phyloP scores from a whole-genome alignment of 2,329 filamentous ascomycete genomes.

The Cylindrodendrum hubeiense region DNA sequence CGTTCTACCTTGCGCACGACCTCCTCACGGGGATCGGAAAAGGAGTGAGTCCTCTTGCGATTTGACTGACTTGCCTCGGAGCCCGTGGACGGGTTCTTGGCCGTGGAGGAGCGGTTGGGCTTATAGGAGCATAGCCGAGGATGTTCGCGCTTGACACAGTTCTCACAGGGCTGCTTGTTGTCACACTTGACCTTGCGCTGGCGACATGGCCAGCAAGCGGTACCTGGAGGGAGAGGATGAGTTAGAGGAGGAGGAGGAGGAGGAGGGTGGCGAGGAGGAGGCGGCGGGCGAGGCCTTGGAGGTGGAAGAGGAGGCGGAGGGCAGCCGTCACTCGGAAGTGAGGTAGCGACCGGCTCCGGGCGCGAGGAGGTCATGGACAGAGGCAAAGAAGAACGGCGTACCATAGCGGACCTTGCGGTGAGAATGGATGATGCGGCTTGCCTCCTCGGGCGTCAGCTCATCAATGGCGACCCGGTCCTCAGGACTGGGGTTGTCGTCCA shows the following conservation, averaged over 20 bases:
- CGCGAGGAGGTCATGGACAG: too few relatives aligned
- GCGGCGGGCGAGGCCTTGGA: neutral
- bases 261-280: neutral
- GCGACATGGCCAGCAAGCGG: conserved; percentile 75
- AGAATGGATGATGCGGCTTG: conserved; percentile 76
- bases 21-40: conserved; percentile 48
- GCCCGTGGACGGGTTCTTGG: conserved; percentile 48
- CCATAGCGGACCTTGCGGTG: conserved; percentile 78
- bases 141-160: conserved; percentile 76
- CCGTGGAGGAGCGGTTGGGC: conserved; percentile 63
- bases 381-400: conserved; percentile 52
- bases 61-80: conserved; percentile 40
- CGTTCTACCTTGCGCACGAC: conserved; percentile 50
- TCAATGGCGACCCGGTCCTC: conserved; percentile 63
- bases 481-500: conserved; percentile 59
- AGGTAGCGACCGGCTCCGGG: conserved; percentile 14
- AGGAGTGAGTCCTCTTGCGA: conserved; percentile 52
- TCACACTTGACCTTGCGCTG: conserved; percentile 78
- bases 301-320: neutral
- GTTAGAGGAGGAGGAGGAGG: conserved; percentile 21
- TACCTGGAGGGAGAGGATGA: conserved; percentile 56
- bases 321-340: neutral
- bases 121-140: conserved; percentile 76
- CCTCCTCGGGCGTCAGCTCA: conserved; percentile 73
- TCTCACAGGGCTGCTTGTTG: conserved; percentile 76